phyloP scores from a whole-genome alignment of 108 stramenopile species.

The Conticribra weissflogii region DNA sequence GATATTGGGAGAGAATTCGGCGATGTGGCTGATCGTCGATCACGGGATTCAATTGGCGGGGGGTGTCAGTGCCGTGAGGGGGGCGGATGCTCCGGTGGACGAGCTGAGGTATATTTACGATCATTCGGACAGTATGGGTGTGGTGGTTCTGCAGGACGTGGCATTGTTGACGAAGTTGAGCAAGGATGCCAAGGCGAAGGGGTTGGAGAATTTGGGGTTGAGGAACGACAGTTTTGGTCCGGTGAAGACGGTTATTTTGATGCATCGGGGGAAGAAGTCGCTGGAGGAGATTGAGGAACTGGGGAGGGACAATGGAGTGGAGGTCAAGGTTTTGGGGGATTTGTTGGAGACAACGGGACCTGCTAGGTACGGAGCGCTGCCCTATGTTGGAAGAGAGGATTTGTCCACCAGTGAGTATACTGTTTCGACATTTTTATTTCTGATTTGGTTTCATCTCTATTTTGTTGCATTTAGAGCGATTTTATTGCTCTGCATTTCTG shows the following conservation, averaged over 20 bases:
- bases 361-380: conserved; percentile 35
- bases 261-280: conserved; percentile 72
- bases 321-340: conserved; percentile 62
- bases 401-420: conserved; percentile 75
- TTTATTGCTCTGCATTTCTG: too few species aligned
- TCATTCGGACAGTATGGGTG: conserved; percentile 82
- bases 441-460: neutral
- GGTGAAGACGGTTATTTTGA: conserved; percentile 71
- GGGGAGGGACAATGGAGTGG: conserved; percentile 55
- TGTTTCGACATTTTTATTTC: neutral
- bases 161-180: conserved; percentile 64
- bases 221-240: conserved; percentile 68
- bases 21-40: conserved; percentile 83
- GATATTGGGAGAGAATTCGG: conserved; percentile 87
- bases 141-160: conserved; percentile 84
- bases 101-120: conserved; percentile 92
- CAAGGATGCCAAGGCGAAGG: conserved; percentile 63
- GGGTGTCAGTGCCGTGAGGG: conserved; percentile 84
- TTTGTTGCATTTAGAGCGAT: too few species aligned
- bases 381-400: conserved; percentile 62
- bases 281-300: conserved; percentile 61
- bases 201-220: conserved; percentile 61
- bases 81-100: conserved; percentile 85
- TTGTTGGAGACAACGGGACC: conserved; percentile 51
- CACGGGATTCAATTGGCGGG: conserved; percentile 84